Evolutionary conservation across 208 protist species (phyloP), one percentile per base, ranked within the genome.

Genomic region (Leishmania amazonensis): DNA sequence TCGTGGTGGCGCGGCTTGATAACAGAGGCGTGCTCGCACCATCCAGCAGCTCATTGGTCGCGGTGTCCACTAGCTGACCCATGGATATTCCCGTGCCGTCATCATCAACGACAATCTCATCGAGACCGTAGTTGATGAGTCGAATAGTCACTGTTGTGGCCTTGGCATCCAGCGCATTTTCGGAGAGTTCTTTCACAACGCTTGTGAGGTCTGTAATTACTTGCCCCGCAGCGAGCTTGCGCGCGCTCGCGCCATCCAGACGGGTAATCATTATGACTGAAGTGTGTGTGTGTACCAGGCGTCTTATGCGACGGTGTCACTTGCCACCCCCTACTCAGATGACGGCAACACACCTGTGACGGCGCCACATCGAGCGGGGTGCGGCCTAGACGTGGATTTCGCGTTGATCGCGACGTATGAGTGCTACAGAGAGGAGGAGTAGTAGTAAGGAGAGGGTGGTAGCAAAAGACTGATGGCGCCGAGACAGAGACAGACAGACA

Each of bases 141-240:
- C 89, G 87, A 17, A 98, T 86, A 1, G 79, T 92, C 35, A 98
- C 85, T 8, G 75, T 87, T 1, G 31, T 70, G 31, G 94, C 91
- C 6, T 90, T 85, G 3, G 94, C 96, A 73, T 98, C 96, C 42
- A 98, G 80, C 11, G 90, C 89, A 80, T 98, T 98, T 76, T 98
- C 96, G 19, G 97, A 58, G 31, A 97, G 82, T 78, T 98, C 94
- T 83, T 98, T 98, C 65, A 97, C 72, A 47, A 96, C 95, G 77
- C 90, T 95, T 24, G 87, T 86, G 42, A 96, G 81, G 73, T 94
- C 92, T 2, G 91, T 95, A 76, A 98, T 96, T 28, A 96, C 94
- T 78, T 98, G 95, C 24, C 93, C 93, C 4, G 93, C 91, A 78
- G 91, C 94, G 28, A 98, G 83, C 79, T 90, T 91, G 40, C 94